A percentile compares a stretch with the other conserved stretches of the same genome.
These are phyloP conservation scores for Hordeum pubiflorum DNA, from an alignment of 202 grass and related monocot genomes.

Conservation along the genomic window DNA sequence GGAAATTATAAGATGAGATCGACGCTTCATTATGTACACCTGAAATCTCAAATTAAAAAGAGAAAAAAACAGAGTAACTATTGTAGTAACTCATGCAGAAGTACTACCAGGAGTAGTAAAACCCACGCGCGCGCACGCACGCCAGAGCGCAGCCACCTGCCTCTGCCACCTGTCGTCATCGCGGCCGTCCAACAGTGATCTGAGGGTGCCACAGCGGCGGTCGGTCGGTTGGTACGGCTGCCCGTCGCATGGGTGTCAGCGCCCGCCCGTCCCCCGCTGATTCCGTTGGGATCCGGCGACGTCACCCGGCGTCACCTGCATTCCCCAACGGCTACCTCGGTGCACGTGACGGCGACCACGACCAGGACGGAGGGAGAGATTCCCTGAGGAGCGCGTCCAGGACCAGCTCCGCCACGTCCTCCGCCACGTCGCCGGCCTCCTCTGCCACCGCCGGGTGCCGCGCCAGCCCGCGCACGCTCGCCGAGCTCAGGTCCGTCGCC, in stretches of 20 bases:
- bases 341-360: constrained; percentile 23
- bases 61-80: too few species aligned
- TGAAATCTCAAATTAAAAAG: not conserved
- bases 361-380: not conserved
- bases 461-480: constrained; percentile 8
- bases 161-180: not conserved
- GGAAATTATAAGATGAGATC: not conserved
- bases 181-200: not conserved
- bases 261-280: not conserved
- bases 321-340: not conserved
- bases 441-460: constrained; percentile 23
- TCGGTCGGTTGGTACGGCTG: not conserved
- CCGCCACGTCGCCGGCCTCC: constrained; percentile 22
- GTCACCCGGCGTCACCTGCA: constrained; percentile 1
- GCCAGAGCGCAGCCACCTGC: not conserved
- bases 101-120: not conserved
- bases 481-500: constrained; percentile 25
- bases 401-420: constrained; percentile 35
- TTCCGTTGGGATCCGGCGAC: constrained; percentile 17
- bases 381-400: constrained; percentile 50
- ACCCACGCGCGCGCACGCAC: not conserved
- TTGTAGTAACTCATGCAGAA: not conserved
- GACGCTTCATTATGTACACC: not conserved
- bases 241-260: not conserved
- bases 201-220: not conserved